Percentiles rank a stretch among this genome's conserved stretches.
phyloP scores from a whole-genome alignment of 2,329 filamentous ascomycete species.

The Colletotrichum sp. region DNA sequence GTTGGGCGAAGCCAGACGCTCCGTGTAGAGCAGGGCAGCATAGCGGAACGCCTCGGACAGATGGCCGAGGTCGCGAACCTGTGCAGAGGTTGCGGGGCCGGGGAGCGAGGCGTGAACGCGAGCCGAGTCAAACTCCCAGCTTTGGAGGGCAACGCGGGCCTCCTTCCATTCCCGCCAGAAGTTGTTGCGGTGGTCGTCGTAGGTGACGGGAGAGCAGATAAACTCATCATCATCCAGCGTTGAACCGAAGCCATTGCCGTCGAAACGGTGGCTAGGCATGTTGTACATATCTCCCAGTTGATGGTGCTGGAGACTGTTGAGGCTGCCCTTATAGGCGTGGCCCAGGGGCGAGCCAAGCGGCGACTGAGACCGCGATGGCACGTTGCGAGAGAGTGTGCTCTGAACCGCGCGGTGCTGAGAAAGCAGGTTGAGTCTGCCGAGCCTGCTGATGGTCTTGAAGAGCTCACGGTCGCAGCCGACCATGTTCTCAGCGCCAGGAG shows the following conservation, averaged over 20 bases:
- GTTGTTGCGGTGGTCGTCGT: conserved; percentile 64
- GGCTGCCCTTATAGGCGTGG: conserved; percentile 44
- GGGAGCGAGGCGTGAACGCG: conserved; percentile 57
- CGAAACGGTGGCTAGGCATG: conserved; percentile 62
- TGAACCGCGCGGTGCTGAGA: conserved; percentile 70
- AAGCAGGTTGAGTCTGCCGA: conserved; percentile 84
- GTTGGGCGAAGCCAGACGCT: conserved; percentile 81
- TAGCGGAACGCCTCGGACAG: conserved; percentile 92
- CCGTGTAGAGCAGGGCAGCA: conserved; percentile 86
- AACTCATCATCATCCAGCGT: conserved; percentile 61
- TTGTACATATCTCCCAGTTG: conserved; percentile 33
- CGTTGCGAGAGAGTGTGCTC: conserved; percentile 28
- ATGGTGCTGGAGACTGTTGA: conserved; percentile 29
- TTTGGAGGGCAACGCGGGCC: conserved; percentile 75
- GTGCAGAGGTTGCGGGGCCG: conserved; percentile 56
- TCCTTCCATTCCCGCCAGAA: conserved; percentile 91
- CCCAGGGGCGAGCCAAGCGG: conserved; percentile 46
- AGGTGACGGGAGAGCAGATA: conserved; percentile 46
- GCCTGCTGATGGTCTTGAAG: conserved; percentile 84
- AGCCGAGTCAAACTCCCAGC: conserved; percentile 76
- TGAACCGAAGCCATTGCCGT: conserved; percentile 70
- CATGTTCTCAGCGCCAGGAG: conserved; percentile 78
- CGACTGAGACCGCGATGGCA: conserved; percentile 38
- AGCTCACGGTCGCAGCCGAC: conserved; percentile 86
- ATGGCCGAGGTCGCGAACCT: conserved; percentile 77